Percentiles rank a stretch among this genome's conserved stretches.
phyloP scores from a whole-genome alignment of 108 stramenopile genomes.

The Cyclostephanos invisitatus region DNA sequence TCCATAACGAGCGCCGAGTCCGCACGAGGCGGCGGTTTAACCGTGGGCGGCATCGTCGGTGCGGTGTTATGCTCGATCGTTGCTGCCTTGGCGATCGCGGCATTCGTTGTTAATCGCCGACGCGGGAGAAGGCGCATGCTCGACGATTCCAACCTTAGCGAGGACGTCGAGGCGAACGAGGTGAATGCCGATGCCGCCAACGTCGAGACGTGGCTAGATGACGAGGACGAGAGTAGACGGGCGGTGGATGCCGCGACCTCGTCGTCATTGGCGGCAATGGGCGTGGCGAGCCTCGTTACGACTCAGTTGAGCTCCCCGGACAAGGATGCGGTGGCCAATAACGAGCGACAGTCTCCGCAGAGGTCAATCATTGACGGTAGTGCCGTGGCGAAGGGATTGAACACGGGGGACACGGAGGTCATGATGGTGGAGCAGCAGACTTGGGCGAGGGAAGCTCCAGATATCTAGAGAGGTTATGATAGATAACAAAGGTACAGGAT shows the following conservation, averaged over 20 bases:
- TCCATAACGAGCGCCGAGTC: neutral
- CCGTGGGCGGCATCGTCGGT: neutral
- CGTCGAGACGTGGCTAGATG: neutral
- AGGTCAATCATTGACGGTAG: slow-evolving; percentile 10
- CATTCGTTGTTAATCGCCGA: neutral
- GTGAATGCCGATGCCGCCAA: slow-evolving; percentile 8
- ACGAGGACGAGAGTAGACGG: neutral
- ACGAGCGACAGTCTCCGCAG: neutral
- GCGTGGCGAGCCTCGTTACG: neutral
- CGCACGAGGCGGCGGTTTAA: neutral
- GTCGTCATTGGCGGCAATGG: slow-evolving; percentile 3
- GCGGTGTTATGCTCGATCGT: neutral
- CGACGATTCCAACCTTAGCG: neutral
- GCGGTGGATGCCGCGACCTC: too few species aligned
- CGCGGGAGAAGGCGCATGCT: neutral
- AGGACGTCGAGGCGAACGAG: slow-evolving; percentile 6
- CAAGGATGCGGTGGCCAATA: neutral
- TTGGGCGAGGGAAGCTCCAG: slow-evolving; percentile 20
- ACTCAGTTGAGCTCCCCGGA: neutral
- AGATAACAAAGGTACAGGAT: too few species aligned
- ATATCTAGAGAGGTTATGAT: slow-evolving; percentile 4
- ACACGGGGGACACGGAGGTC: slow-evolving; percentile 28
- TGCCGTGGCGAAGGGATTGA: slow-evolving; percentile 28
- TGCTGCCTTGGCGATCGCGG: neutral
- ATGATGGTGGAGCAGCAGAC: slow-evolving; percentile 26